Conservation (phyloP, 2,329 filamentous ascomycete species). For the Fulvia fulva region DNA sequence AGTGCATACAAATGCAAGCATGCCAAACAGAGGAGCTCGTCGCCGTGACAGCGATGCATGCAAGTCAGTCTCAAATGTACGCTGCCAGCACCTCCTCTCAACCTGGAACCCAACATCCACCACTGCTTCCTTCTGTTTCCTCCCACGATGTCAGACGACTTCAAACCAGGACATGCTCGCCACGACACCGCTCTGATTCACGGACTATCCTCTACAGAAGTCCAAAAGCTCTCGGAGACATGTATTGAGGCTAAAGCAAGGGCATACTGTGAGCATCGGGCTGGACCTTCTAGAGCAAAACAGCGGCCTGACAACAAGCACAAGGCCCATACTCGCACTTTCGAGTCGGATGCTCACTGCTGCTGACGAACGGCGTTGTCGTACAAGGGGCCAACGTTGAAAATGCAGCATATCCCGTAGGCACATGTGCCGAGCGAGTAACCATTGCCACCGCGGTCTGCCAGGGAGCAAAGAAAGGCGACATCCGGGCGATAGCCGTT, state of each 20-base stretch:
- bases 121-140: conserved; percentile 12
- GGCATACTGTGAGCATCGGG: conserved; percentile 68
- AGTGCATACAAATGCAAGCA: too few species aligned
- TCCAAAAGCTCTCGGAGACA: conserved; percentile 59
- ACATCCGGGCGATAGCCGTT: conserved; percentile 78
- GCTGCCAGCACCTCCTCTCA: background rate
- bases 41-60: background rate
- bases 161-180: conserved; percentile 35
- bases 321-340: conserved; percentile 82
- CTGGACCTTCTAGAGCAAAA: background rate
- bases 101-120: background rate
- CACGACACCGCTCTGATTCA: conserved; percentile 42
- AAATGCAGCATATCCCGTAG: conserved; percentile 88
- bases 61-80: background rate
- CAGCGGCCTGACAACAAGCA: background rate
- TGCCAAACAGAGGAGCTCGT: background rate
- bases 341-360: conserved; percentile 78
- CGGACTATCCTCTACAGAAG: conserved; percentile 59
- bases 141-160: conserved; percentile 33
- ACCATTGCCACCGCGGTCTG: conserved; percentile 76
- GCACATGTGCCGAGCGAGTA: conserved; percentile 93
- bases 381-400: conserved; percentile 79
- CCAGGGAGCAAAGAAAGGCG: conserved; percentile 37
- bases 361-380: conserved; percentile 53
- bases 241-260: conserved; percentile 68